Evolutionary conservation across 2,329 filamentous ascomycete genomes (phyloP), one percentile per base, ranked within the genome.

Genomic region (Dothiorella sarmentorum): DNA sequence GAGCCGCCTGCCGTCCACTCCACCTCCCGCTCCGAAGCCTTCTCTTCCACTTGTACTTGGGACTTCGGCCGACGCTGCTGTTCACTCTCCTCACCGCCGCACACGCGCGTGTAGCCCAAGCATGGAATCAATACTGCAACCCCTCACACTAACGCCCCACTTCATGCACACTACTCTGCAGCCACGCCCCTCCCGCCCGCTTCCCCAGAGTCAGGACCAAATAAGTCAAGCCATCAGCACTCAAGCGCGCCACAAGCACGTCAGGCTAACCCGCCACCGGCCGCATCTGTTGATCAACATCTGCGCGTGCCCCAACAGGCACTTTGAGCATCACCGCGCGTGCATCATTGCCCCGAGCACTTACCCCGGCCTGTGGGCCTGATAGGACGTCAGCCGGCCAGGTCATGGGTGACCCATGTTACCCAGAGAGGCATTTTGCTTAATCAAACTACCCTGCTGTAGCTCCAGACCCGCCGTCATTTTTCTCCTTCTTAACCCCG

Each of bases 361-460:
- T 35, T 22, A 35, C 22, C 49, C 49, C 49, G 49, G 49, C n/a
- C 49, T 53, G 49, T 10, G 13, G 15, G 22, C 35, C 49, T 26
- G 49, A 53, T 53, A 53, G 49, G 49, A 40, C 24, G 55, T 58
- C 55, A 58, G 27, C 44, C 42, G 55, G 29, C 42, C 43, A 49
- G 43, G 55, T 58, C 55, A 58, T 56, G 53, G 53, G 52, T 56
- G 33, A 18, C 24, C 47, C 47, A 38, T 52, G 47, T 38, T 52
- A 38, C 47, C 47, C 47, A 38, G 47, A 40, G 35, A 18, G 24
- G 33, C 49, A 40, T 27, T 40, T 53, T 53, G 49, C 49, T 53
- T 40, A 53, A 40, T 53, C 49, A 13, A 53, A n/a, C 49, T 37
- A 15, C 20, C 45, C 31, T 27, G 49, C n/a, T n/a, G n/a, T n/a